Conservation (phyloP, 805 yeast species). For the Candida fluviatilis region DNA sequence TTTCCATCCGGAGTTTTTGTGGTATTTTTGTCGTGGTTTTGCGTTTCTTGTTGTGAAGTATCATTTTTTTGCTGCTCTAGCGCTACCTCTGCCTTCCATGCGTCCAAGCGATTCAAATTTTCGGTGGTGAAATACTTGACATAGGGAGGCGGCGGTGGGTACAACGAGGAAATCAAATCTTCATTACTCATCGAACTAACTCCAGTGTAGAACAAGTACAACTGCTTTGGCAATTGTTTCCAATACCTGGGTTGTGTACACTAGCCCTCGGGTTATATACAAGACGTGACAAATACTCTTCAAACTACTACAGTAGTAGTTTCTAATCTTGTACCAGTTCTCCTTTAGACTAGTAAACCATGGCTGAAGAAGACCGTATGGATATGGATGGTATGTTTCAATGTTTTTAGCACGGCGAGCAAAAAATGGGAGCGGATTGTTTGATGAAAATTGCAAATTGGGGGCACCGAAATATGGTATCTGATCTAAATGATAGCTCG, state of each 20-base stretch:
- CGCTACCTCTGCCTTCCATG: slow-evolving; percentile 12
- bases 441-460: neutral
- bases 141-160: slow-evolving; percentile 93
- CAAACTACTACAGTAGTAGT: too few species aligned
- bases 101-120: slow-evolving; percentile 47
- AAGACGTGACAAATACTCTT: too few species aligned
- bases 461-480: too few species aligned
- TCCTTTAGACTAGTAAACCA: neutral
- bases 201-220: neutral
- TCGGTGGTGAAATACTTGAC: slow-evolving; percentile 67
- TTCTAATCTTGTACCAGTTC: too few species aligned
- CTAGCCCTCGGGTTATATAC: too few species aligned
- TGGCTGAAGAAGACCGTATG: slow-evolving; percentile 6
- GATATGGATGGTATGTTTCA: slow-evolving; percentile 5
- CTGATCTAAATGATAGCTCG: too few species aligned
- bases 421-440: neutral
- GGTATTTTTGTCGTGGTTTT: slow-evolving; percentile 10
- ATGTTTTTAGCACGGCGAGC: neutral
- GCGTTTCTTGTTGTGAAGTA: slow-evolving; percentile 20
- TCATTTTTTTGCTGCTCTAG: slow-evolving; percentile 5
- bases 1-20: neutral
- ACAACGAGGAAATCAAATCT: slow-evolving; percentile 59
- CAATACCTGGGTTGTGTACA: neutral
- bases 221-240: neutral
- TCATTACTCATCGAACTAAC: slow-evolving; percentile 11